Base-by-base conservation (phyloP, 2,329 filamentous ascomycete genomes). In the Nigrospora sphaerica region DNA sequence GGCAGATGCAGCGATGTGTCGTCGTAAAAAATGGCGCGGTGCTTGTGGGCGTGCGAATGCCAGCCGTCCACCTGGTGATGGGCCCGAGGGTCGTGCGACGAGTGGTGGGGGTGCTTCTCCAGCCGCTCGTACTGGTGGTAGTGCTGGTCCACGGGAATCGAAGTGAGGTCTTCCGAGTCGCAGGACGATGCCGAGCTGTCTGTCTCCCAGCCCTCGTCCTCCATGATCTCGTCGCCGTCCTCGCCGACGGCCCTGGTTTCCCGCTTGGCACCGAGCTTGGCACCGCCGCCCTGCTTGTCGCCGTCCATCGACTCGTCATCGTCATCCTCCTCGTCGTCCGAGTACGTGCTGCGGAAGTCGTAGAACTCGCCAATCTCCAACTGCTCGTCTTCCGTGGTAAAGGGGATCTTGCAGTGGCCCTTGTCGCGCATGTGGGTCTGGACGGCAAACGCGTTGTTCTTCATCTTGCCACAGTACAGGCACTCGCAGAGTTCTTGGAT, bases 401-500 rank as follows among this genome's bases (percentile, higher is more conserved):
- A 98, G 0, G 89, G 91, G 56, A 98, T 95, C 78, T 91, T 95
- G 77, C 92, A 97, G 68, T 98, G 93, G 1, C 89, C 86, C 62
- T 90, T 92, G 64, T 98, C 93, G 39, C 89, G 84, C 93, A 98
- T 98, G 64, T 98, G 93, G 1, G 91, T 96, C 62, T 96, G 91
- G 23, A 91, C 81, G 16, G 88, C 92, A 47, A 84, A 82, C 0
- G 86, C 75, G 12, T 84, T 91, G 52, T 84, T 80, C 62, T 93
- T 88, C 38, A 85, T 67, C 65, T 93, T 95, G 62, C 87, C 85
- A 63, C 93, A 98, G 62, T 84, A 90, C 40, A 98, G 67, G 64
- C 93, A 98, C 64, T 95, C 85, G 61, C 89, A 82, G 51, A 85
- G 80, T 49, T 89, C 80, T 50, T 84, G 78, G 36, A 98, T 84